Base-by-base conservation (phyloP, 305 asterid species). In the Solanum hybrid region DNA sequence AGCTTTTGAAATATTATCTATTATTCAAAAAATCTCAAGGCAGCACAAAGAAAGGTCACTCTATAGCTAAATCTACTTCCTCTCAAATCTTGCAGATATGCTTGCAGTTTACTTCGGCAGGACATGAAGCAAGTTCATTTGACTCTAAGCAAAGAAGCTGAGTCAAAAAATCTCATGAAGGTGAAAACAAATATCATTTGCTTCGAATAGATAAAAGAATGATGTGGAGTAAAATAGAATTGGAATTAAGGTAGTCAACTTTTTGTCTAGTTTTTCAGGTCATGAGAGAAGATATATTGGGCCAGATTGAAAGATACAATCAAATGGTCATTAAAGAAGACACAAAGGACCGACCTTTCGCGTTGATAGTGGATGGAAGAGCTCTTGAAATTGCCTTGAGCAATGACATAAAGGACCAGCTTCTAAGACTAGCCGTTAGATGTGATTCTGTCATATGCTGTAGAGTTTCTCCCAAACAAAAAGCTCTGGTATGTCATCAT, bases 391-490 rank as follows among this genome's bases (percentile, higher is more conserved):
- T 93, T 64, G 92, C 98, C 88, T 86, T 95, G 88, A 89, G 91
- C 86, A 85, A 90, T 78, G 96, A 95, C 64, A 38, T 94, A 91
- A 93, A 91, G 91, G 79, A 84, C 29, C 92, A 88, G 2, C 95
- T 96, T 94, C 90, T 96, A 89, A 91, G 93, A 27, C 92, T 95
- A 76, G 99, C 98, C 2, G 93, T 95, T 96, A 93, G 90, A 75
- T 95, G 99, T 72, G 96, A 96, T 77, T 96, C 97, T 3, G 98
- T 95, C 91, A 95, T 96, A 90, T 96, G 98, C 79, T 96, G 98
- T 51, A 98, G 98, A 29, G 98, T 96, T 51, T 96, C 99, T 77
- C 99, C 99, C 78, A 96, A 94, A 90, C 99, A 96, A 91, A 95
- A 96, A 81, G 98, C 99, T 82, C 88, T 93, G 96, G 99, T 96